phyloP scores from a whole-genome alignment of 768 basidiomycete species.

The Mrakia gelida region DNA sequence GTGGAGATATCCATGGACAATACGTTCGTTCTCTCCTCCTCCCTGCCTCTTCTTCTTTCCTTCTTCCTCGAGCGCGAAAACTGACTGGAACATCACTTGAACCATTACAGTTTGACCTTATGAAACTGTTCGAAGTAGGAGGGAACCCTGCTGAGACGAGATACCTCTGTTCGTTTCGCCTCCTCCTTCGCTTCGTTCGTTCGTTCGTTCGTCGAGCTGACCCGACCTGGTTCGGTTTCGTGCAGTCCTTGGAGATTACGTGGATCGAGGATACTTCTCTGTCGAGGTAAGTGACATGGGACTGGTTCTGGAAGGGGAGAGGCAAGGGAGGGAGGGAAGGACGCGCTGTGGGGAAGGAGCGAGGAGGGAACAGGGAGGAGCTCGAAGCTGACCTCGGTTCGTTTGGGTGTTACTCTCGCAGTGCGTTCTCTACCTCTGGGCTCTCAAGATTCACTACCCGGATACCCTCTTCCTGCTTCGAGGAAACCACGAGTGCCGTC shows the following conservation, averaged over 20 bases:
- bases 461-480: slow-evolving; percentile 29
- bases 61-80: background rate
- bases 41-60: too few relatives aligned
- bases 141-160: slow-evolving; percentile 90
- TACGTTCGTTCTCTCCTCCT: too few relatives aligned
- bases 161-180: slow-evolving; percentile 48
- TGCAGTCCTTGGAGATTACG: slow-evolving; percentile 30
- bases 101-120: slow-evolving; percentile 69
- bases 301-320: too few relatives aligned
- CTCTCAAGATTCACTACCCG: slow-evolving; percentile 33
- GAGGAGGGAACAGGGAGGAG: too few relatives aligned
- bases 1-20: too few relatives aligned
- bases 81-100: background rate
- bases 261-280: slow-evolving; percentile 31
- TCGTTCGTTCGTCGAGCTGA: background rate
- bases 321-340: background rate
- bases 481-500: slow-evolving; percentile 33
- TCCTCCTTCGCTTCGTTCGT: too few relatives aligned
- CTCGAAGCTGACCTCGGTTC: background rate
- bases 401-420: background rate
- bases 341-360: too few relatives aligned
- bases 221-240: background rate
- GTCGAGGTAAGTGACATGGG: slow-evolving; percentile 29
- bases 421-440: slow-evolving; percentile 34
- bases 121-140: slow-evolving; percentile 92